Conservation (phyloP, 1,284 basidiomycete genomes). For the Fistulinella staudtii region DNA sequence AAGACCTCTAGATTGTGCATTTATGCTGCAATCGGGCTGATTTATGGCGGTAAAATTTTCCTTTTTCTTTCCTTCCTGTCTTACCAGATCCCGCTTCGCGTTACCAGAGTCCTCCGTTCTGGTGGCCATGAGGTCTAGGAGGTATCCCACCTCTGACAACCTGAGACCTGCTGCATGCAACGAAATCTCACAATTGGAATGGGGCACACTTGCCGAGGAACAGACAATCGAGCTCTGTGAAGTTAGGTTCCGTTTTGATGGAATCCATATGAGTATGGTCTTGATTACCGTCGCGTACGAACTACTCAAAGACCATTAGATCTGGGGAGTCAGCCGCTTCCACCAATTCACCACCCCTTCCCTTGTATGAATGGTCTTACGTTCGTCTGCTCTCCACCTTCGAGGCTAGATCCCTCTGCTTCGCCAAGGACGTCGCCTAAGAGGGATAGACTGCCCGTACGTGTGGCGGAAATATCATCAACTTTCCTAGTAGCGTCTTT, state of each 20-base stretch:
- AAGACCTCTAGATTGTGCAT: conserved; percentile 50
- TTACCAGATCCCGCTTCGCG: conserved; percentile 5
- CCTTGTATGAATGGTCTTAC: conserved; percentile 40
- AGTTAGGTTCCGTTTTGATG: conserved; percentile 49
- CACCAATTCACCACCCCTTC: conserved; percentile 38
- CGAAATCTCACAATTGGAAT: conserved; percentile 44
- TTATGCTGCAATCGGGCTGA: conserved; percentile 59
- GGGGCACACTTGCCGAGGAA: conserved; percentile 63
- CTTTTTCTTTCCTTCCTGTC: too few species aligned
- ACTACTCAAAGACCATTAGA: conserved; percentile 27
- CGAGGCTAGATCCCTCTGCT: conserved; percentile 19
- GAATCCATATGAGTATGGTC: conserved; percentile 39
- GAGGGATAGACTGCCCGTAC: conserved; percentile 28
- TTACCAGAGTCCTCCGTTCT: conserved; percentile 53
- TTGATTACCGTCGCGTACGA: neutral
- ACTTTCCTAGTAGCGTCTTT: conserved; percentile 51
- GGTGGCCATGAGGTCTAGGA: conserved; percentile 59
- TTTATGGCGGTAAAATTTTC: conserved; percentile 54
- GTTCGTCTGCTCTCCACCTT: conserved; percentile 44
- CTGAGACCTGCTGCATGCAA: conserved; percentile 32
- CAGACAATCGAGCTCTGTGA: conserved; percentile 58
- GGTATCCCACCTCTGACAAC: conserved; percentile 37
- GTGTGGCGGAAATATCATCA: conserved; percentile 27
- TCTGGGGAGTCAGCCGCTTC: conserved; percentile 44
- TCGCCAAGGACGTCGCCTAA: conserved; percentile 32